Conservation (phyloP, 129 eudicot species). For the Arctium minus region DNA sequence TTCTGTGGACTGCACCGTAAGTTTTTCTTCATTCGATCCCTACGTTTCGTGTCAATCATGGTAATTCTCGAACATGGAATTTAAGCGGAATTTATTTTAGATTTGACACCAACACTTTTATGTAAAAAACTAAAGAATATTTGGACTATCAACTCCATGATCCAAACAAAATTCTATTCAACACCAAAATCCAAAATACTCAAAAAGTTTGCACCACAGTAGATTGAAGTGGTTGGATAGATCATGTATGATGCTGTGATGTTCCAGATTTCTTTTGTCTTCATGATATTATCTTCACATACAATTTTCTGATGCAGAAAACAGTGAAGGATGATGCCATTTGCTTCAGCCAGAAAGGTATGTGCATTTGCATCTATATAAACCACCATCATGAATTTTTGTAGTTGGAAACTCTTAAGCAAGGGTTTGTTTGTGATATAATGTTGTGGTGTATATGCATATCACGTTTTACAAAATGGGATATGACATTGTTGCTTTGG, state of each 20-base stretch:
- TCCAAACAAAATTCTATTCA: neutral
- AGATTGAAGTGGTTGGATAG: conserved; percentile 12
- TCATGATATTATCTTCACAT: neutral
- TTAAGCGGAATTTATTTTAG: neutral
- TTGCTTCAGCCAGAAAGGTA: conserved; percentile 1
- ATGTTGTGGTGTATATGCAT: neutral
- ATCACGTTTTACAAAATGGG: neutral
- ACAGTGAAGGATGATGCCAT: conserved; percentile 8
- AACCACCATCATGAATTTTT: neutral
- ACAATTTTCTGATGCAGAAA: conserved; percentile 27
- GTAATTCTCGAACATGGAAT: neutral
- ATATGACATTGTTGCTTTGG: neutral
- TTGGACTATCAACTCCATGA: neutral
- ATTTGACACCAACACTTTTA: neutral
- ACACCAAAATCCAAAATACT: neutral
- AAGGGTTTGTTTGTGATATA: neutral
- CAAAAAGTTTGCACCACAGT: neutral
- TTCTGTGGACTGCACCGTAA: conserved; percentile 12
- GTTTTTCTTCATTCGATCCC: neutral
- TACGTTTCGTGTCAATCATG: neutral
- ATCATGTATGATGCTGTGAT: neutral
- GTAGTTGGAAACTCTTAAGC: neutral
- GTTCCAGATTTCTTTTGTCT: neutral
- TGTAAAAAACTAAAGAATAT: neutral
- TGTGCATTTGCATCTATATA: neutral